Conservation (phyloP, 768 basidiomycete genomes). For the Tephrocybe sp. region DNA sequence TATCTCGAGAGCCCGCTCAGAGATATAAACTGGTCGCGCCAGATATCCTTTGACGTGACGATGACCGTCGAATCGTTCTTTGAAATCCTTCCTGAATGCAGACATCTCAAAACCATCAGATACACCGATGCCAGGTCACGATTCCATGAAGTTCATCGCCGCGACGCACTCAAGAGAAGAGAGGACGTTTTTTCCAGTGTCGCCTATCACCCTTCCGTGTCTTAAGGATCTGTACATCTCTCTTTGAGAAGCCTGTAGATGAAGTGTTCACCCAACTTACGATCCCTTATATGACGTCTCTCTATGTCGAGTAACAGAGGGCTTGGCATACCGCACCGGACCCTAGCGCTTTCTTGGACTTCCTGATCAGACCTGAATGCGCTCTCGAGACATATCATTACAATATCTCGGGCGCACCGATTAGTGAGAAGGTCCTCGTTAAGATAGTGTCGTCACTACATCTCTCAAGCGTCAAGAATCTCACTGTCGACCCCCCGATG, state of each 20-base stretch:
- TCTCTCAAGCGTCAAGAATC: not conserved
- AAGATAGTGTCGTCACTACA: not conserved
- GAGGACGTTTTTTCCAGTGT: not conserved
- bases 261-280: slow-evolving; percentile 3
- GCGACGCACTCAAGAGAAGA: not conserved
- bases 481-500: not conserved
- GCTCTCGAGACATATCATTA: not conserved
- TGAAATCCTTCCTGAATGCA: not conserved
- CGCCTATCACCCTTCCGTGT: slow-evolving; percentile 1
- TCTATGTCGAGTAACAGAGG: not conserved
- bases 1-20: not conserved
- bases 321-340: not conserved
- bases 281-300: not conserved
- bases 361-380: slow-evolving; percentile 6
- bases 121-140: not conserved
- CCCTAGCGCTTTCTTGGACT: not conserved
- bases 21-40: not conserved
- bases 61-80: not conserved
- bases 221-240: slow-evolving; percentile 1
- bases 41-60: not conserved
- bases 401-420: not conserved
- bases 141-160: not conserved
- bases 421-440: not conserved
- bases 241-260: not conserved
- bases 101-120: slow-evolving; percentile 4